phyloP scores from a whole-genome alignment of 1,139 yeast species.

The Geotrichum fermentans region DNA sequence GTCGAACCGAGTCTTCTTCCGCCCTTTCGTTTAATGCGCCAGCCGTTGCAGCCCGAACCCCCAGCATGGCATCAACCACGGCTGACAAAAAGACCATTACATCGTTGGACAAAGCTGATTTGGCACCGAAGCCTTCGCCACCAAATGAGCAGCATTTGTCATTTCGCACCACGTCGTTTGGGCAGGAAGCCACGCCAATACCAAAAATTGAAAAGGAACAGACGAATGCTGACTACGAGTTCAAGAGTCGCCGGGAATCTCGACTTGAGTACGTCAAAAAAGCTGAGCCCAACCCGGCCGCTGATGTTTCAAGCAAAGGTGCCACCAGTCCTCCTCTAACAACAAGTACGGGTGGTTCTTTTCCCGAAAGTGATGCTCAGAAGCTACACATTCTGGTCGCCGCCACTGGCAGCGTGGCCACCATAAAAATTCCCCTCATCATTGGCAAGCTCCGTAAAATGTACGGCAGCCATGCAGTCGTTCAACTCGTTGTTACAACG shows the following conservation, averaged over 20 bases:
- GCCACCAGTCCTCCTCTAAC: not conserved
- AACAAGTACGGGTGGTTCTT: not conserved
- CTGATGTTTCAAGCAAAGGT: not conserved
- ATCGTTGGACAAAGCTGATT: not conserved
- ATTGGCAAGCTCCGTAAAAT: slow-evolving; percentile 75
- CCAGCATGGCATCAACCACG: not conserved
- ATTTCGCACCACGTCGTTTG: not conserved
- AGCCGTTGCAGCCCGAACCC: not conserved
- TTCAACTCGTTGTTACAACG: slow-evolving; percentile 80
- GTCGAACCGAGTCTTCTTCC: not conserved
- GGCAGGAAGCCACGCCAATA: not conserved
- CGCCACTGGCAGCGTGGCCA: slow-evolving; percentile 95
- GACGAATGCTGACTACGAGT: not conserved
- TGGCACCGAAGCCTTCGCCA: not conserved
- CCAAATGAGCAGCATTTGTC: not conserved
- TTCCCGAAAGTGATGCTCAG: slow-evolving; percentile 5
- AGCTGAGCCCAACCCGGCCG: not conserved
- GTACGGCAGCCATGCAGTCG: slow-evolving; percentile 64
- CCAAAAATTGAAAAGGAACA: not conserved
- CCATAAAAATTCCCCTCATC: slow-evolving; percentile 83
- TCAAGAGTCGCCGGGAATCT: not conserved
- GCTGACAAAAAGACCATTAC: not conserved
- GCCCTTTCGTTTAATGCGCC: not conserved
- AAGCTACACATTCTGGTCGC: slow-evolving; percentile 84
- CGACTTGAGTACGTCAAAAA: not conserved